Percentiles rank a stretch among this genome's conserved stretches.
phyloP scores from a whole-genome alignment of 75 land plant species.

The Chamaecyparis obtusa region DNA sequence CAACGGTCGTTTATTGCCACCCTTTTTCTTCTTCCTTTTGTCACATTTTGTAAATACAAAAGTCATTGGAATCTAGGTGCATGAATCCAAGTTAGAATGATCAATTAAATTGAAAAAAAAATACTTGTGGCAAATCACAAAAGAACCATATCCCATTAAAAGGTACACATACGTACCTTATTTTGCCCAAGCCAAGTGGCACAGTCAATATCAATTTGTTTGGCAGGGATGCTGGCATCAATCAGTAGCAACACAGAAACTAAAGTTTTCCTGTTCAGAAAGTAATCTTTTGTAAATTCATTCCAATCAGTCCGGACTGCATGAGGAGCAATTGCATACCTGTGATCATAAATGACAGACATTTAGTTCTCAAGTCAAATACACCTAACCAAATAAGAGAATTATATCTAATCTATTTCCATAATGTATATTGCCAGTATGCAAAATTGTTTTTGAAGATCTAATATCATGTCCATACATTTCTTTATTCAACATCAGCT shows the following conservation, averaged over 20 bases:
- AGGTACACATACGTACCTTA: constrained; percentile 41
- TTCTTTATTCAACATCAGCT: background rate
- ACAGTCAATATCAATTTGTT: constrained; percentile 81
- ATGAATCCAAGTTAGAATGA: background rate
- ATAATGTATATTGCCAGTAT: background rate
- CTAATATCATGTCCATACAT: background rate
- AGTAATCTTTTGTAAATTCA: constrained; percentile 89
- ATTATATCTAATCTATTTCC: constrained; percentile 1
- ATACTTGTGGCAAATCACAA: background rate
- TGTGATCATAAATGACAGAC: constrained; percentile 16
- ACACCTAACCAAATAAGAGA: background rate
- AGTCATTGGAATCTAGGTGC: constrained; percentile 85
- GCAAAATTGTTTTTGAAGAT: background rate
- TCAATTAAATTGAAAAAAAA: constrained; percentile 3
- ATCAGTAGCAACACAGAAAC: constrained; percentile 81
- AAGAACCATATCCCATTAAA: background rate
- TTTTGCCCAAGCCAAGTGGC: constrained; percentile 90
- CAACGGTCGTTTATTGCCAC: constrained; percentile 84
- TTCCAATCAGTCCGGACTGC: constrained; percentile 75
- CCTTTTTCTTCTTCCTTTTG: constrained; percentile 89
- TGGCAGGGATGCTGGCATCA: constrained; percentile 91
- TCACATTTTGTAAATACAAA: constrained; percentile 91
- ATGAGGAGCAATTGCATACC: constrained; percentile 90
- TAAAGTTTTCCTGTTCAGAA: constrained; percentile 69
- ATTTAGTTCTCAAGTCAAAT: background rate